Percentiles rank a stretch among this genome's conserved stretches.
Conservation (phyloP, 139 green algal genomes). For the Closterium sp. region DNA sequence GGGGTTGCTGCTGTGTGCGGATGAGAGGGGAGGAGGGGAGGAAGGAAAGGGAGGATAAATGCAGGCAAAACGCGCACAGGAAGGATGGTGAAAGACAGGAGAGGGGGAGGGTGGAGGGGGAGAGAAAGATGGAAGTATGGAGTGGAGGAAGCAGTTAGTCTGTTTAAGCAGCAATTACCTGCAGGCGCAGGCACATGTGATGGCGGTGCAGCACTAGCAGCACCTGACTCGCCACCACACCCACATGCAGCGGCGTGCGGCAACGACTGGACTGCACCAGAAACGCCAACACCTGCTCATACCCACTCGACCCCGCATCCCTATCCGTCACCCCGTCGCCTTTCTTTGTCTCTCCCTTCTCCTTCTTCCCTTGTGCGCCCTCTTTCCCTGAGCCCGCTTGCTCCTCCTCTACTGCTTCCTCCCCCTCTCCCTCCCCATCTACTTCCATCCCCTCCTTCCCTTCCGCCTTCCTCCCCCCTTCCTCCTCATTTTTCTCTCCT, state of each 20-base stretch:
- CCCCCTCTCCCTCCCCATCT: background rate
- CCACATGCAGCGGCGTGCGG: background rate
- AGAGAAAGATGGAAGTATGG: background rate
- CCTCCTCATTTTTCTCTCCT: background rate
- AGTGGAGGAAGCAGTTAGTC: background rate
- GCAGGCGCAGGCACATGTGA: background rate
- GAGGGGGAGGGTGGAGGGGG: no score
- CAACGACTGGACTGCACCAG: background rate
- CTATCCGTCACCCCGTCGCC: background rate
- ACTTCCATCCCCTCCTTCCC: background rate
- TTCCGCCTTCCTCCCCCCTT: background rate
- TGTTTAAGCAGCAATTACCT: no score
- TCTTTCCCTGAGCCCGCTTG: background rate
- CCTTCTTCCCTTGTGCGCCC: background rate
- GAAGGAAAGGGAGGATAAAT: no score
- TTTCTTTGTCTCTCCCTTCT: background rate
- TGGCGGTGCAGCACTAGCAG: background rate
- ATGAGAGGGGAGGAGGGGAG: background rate
- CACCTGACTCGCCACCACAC: background rate
- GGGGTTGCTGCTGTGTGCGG: background rate
- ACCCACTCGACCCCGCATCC: background rate
- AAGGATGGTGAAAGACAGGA: no score
- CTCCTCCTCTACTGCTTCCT: background rate
- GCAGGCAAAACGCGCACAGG: no score
- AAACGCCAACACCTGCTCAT: background rate